Conservation (phyloP, 2,329 filamentous ascomycete species). For the Albophoma yamanashiensis region DNA sequence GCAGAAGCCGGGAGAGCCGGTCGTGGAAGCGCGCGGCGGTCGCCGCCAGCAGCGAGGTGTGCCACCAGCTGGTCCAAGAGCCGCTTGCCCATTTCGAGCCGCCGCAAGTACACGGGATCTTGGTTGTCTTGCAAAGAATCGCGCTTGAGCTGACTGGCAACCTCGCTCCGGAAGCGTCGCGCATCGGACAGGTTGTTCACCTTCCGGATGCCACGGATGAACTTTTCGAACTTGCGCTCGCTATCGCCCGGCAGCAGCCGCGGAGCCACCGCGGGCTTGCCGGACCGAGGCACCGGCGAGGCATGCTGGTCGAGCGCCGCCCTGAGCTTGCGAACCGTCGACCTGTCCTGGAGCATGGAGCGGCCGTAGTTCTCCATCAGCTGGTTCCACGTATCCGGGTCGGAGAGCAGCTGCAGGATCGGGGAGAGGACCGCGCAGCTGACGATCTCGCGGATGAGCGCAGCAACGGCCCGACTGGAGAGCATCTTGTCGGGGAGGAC, state of each 20-base stretch:
- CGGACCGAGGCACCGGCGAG: slow-evolving; percentile 60
- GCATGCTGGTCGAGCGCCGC: slow-evolving; percentile 92
- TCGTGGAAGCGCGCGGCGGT: slow-evolving; percentile 23
- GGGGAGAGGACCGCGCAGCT: slow-evolving; percentile 83
- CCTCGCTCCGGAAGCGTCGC: slow-evolving; percentile 80
- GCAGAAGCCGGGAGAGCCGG: slow-evolving; percentile 13
- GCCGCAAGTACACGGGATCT: slow-evolving; percentile 77
- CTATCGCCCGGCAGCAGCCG: slow-evolving; percentile 72
- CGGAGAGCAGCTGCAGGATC: slow-evolving; percentile 66
- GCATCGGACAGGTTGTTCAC: slow-evolving; percentile 89
- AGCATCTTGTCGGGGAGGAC: slow-evolving; percentile 65
- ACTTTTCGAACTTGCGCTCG: slow-evolving; percentile 88
- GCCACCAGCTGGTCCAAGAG: slow-evolving; percentile 84
- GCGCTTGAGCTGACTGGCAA: slow-evolving; percentile 82
- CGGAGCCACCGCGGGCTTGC: slow-evolving; percentile 60
- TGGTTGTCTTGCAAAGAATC: slow-evolving; percentile 69
- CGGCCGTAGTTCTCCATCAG: slow-evolving; percentile 83
- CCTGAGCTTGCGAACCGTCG: slow-evolving; percentile 83
- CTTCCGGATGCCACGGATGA: slow-evolving; percentile 79
- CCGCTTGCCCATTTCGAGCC: slow-evolving; percentile 84
- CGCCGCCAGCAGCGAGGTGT: slow-evolving; percentile 61
- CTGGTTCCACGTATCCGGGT: slow-evolving; percentile 97
- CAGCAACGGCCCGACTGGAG: slow-evolving; percentile 69
- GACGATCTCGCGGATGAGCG: slow-evolving; percentile 81
- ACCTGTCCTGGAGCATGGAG: slow-evolving; percentile 85